A percentile compares a stretch with the other conserved stretches of the same genome.
These are phyloP conservation scores for Fusarium sarcochroum DNA, from an alignment of 2,329 filamentous ascomycete species.

Conservation along the genomic window DNA sequence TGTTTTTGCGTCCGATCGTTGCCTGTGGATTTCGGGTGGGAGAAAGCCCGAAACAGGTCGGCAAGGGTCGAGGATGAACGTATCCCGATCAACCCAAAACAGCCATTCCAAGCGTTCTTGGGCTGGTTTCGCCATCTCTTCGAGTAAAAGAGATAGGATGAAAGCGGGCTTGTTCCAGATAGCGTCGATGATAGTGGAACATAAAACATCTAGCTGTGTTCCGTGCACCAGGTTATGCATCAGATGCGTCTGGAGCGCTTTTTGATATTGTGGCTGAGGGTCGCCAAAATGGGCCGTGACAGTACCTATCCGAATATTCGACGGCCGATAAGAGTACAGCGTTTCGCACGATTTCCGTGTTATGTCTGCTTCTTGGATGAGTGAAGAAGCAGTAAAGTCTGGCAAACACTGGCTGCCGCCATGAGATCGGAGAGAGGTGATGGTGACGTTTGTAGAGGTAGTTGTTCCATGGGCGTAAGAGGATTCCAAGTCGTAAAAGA, in stretches of 20 bases:
- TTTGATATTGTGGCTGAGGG: neutral
- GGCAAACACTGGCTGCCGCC: neutral
- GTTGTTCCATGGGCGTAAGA: too few relatives aligned
- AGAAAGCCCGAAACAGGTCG: slow-evolving; percentile 5
- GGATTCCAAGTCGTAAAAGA: too few relatives aligned
- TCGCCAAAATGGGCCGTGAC: slow-evolving; percentile 2
- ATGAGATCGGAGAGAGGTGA: neutral
- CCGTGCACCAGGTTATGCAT: neutral
- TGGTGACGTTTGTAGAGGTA: too few relatives aligned
- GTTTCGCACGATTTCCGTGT: neutral
- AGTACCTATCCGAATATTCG: neutral
- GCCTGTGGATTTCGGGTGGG: neutral
- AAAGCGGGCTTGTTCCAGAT: slow-evolving; percentile 14
- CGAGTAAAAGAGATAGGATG: neutral
- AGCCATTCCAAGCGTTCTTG: slow-evolving; percentile 1
- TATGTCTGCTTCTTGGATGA: neutral
- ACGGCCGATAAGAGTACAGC: neutral
- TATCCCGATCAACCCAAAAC: neutral
- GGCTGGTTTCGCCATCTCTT: neutral
- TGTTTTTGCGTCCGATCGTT: neutral
- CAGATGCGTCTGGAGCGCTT: neutral
- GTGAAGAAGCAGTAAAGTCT: neutral
- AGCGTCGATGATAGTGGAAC: neutral
- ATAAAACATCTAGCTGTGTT: neutral
- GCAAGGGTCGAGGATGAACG: slow-evolving; percentile 2